Evolutionary conservation across 495 filamentous ascomycete genomes (phyloP), one percentile per base, ranked within the genome.

Genomic region (Neurospora pannonica): DNA sequence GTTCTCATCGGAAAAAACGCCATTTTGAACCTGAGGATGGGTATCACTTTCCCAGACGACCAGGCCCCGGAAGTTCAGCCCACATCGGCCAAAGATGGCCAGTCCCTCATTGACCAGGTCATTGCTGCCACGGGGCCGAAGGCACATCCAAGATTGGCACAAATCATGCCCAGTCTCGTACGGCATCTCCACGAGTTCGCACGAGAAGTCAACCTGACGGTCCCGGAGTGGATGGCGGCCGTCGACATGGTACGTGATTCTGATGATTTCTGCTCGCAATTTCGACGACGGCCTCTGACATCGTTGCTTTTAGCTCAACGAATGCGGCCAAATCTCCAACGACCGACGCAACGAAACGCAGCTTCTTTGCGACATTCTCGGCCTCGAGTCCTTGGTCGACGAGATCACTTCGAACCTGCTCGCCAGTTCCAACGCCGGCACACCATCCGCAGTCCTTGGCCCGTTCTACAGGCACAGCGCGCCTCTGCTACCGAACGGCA

Each of bases 381-480:
- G 92, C 37, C 82, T 94, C 17, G 92, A 94, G 81, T 76, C 73
- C 28, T 78, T 95, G 13, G 90, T 92, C 60, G 92, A 94, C 80
- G 91, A 93, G 78, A 93, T 95, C 77, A 93, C 91, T 43, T 90
- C 90, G 78, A 92, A 87, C 71, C 83, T 89, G 72, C 76, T 85
- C 70, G 76, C 79, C 8, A 76, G 73, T 21, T 74, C 87, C 60
- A 78, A 82, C 36, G 84, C 86, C 84, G 72, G 87, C 86, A 95
- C 92, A 13, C 87, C 91, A 21, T 92, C 92, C 5, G 87, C 92
- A 54, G 90, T 94, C 72, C 87, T 94, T 0, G 92, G 92, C 8
- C 92, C 92, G 5, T 94, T 94, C 85, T 95, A 90, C 86, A 89
- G 92, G 19, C 84, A 88, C 73, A 85, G 93, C 79, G 90, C 92